Evolutionary conservation across 2,329 filamentous ascomycete genomes (phyloP).

Genomic region (Cladophialophora yegresii): DNA sequence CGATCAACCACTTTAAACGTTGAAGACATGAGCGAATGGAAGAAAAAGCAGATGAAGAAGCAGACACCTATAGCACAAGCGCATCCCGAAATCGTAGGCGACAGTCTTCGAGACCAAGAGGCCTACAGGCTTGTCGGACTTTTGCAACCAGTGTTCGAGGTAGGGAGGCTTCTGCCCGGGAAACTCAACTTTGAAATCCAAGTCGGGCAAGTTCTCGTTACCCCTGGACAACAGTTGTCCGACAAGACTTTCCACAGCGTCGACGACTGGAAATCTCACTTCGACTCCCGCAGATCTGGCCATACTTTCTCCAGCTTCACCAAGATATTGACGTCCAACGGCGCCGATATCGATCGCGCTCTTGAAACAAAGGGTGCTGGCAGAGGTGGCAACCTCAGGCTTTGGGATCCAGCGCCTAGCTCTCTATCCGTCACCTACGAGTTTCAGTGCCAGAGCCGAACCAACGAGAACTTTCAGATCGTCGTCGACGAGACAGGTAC

Average conservation of each 20-base stretch:
- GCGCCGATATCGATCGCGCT: slow-evolving; percentile 45
- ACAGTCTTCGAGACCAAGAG: slow-evolving; percentile 14
- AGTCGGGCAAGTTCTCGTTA: slow-evolving; percentile 42
- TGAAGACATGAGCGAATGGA: slow-evolving; percentile 26
- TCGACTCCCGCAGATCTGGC: slow-evolving; percentile 34
- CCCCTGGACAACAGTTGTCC: slow-evolving; percentile 32
- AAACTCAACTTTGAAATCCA: slow-evolving; percentile 42
- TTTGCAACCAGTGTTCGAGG: slow-evolving; percentile 41
- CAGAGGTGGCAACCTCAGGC: slow-evolving; percentile 18
- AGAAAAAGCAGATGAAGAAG: slow-evolving; percentile 23
- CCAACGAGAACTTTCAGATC: slow-evolving; percentile 41
- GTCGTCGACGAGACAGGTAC: slow-evolving; percentile 41
- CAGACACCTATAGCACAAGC: slow-evolving; percentile 22
- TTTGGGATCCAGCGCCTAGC: slow-evolving; percentile 21
- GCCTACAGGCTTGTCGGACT: slow-evolving; percentile 38
- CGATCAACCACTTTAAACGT: not conserved
- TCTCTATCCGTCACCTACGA: slow-evolving; percentile 41
- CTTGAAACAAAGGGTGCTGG: slow-evolving; percentile 40
- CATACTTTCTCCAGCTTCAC: slow-evolving; percentile 41
- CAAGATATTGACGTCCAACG: slow-evolving; percentile 45
- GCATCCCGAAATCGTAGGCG: slow-evolving; percentile 19
- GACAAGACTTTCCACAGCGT: slow-evolving; percentile 23
- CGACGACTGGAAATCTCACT: slow-evolving; percentile 40
- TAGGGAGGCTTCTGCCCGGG: slow-evolving; percentile 42
- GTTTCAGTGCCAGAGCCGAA: slow-evolving; percentile 44